These are phyloP conservation scores for Neonectria sp. DNA, from an alignment of 2,329 filamentous ascomycete species.

Conservation along the genomic window DNA sequence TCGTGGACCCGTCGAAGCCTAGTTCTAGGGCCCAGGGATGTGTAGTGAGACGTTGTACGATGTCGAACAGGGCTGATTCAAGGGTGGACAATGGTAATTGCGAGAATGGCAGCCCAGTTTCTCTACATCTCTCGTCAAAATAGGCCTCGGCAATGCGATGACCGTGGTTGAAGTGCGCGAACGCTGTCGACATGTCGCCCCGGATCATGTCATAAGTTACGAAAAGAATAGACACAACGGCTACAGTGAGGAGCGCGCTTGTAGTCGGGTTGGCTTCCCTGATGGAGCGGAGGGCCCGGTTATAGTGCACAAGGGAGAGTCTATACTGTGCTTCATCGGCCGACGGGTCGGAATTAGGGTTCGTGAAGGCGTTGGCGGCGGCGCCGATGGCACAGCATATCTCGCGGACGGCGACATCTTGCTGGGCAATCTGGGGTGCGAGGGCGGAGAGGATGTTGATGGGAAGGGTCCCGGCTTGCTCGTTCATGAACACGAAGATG, in stretches of 20 bases:
- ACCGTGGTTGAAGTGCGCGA: slow-evolving; percentile 37
- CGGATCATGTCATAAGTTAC: slow-evolving; percentile 42
- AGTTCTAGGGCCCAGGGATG: slow-evolving; percentile 40
- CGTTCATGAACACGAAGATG: slow-evolving; percentile 37
- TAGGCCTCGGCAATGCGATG: slow-evolving; percentile 39
- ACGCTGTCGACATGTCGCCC: slow-evolving; percentile 36
- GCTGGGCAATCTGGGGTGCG: slow-evolving; percentile 41
- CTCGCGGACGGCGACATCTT: slow-evolving; percentile 36
- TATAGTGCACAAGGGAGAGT: slow-evolving; percentile 38
- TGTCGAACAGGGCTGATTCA: slow-evolving; percentile 38
- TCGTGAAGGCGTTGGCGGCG: slow-evolving; percentile 33
- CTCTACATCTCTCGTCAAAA: slow-evolving; percentile 32
- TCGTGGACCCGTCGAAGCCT: slow-evolving; percentile 20
- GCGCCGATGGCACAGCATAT: slow-evolving; percentile 42
- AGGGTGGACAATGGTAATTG: slow-evolving; percentile 30
- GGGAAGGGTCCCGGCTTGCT: slow-evolving; percentile 38
- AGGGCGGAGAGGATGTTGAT: slow-evolving; percentile 37
- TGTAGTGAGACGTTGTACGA: slow-evolving; percentile 41
- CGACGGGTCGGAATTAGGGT: slow-evolving; percentile 15
- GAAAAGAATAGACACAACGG: slow-evolving; percentile 41
- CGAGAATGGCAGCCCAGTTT: slow-evolving; percentile 31
- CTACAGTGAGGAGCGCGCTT: slow-evolving; percentile 31
- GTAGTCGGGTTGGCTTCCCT: slow-evolving; percentile 13
- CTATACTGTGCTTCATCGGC: slow-evolving; percentile 30
- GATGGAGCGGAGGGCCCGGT: slow-evolving; percentile 36